Percentiles rank a stretch among this genome's conserved stretches.
These are phyloP conservation scores for Chytriomyces hyalinus DNA, from an alignment of 192 early-diverging fungal species.

Conservation along the genomic window DNA sequence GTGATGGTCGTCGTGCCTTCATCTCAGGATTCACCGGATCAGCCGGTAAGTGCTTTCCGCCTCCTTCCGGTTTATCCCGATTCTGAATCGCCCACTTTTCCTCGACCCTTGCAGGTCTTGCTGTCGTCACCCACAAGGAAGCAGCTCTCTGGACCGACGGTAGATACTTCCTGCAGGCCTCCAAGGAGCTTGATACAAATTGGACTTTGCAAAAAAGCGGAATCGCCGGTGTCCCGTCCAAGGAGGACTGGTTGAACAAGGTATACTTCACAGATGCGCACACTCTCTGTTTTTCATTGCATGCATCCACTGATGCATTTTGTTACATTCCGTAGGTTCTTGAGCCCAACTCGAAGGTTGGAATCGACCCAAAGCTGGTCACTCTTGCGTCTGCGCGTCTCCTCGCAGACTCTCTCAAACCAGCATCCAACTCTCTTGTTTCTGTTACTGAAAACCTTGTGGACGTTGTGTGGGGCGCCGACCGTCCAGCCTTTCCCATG, in stretches of 20 bases:
- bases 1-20: constrained; percentile 85
- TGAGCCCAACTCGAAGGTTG: constrained; percentile 78
- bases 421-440: constrained; percentile 69
- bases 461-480: constrained; percentile 79
- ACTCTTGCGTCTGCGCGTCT: constrained; percentile 67
- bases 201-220: constrained; percentile 97
- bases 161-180: constrained; percentile 95
- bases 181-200: constrained; percentile 86
- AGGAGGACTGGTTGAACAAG: constrained; percentile 85
- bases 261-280: not conserved
- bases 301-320: not conserved
- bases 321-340: constrained; percentile 47
- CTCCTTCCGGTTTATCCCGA: not conserved
- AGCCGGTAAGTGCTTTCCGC: constrained; percentile 62
- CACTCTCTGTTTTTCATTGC: not conserved
- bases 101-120: constrained; percentile 58
- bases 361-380: constrained; percentile 88
- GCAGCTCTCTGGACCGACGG: constrained; percentile 97
- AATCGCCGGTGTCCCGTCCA: constrained; percentile 82
- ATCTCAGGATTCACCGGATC: constrained; percentile 98
- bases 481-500: constrained; percentile 74
- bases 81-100: not conserved
- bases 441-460: constrained; percentile 81
- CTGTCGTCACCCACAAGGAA: constrained; percentile 77
- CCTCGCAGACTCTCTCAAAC: constrained; percentile 62